These are phyloP conservation scores for Huntiella decipiens DNA, from an alignment of 2,329 filamentous ascomycete genomes.

Conservation along the genomic window DNA sequence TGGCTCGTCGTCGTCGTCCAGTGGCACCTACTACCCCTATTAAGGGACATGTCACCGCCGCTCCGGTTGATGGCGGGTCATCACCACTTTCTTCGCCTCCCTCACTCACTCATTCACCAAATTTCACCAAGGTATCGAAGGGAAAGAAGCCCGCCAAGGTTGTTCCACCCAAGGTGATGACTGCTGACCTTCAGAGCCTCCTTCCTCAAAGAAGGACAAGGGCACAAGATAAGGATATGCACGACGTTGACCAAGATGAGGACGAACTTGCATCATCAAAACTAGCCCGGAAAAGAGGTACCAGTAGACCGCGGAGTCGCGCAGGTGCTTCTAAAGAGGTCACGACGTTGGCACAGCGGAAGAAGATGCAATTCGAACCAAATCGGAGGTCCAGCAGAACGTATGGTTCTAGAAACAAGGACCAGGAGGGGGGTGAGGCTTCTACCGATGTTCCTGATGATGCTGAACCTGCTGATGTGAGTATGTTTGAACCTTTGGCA, in stretches of 20 bases:
- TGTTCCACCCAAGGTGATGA: conserved; percentile 29
- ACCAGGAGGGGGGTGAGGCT: neutral
- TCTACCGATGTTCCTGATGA: conserved; percentile 17
- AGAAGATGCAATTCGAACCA: conserved; percentile 14
- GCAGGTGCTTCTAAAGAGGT: conserved; percentile 15
- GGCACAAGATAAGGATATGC: conserved; percentile 19
- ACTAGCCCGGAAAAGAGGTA: conserved; percentile 14
- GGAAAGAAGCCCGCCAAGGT: conserved; percentile 18
- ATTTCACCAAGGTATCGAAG: conserved; percentile 21
- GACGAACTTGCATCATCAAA: conserved; percentile 40
- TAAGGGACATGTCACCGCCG: conserved; percentile 13
- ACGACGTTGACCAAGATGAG: conserved; percentile 22
- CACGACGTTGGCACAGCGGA: conserved; percentile 11
- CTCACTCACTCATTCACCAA: conserved; percentile 47
- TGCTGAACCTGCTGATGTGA: conserved; percentile 18
- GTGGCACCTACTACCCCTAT: conserved; percentile 21
- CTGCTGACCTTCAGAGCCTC: conserved; percentile 33
- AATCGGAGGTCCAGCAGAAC: conserved; percentile 14
- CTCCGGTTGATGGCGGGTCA: conserved; percentile 17
- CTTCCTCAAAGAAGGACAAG: conserved; percentile 32
- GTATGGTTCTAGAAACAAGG: conserved; percentile 12
- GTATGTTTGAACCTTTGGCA: conserved; percentile 23
- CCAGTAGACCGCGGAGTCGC: conserved; percentile 19
- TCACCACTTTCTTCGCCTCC: conserved; percentile 44
- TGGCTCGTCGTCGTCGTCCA: conserved; percentile 28